A percentile compares a stretch with the other conserved stretches of the same genome.
Conservation (phyloP, 306 rosid genomes). For the Glycine soja region DNA sequence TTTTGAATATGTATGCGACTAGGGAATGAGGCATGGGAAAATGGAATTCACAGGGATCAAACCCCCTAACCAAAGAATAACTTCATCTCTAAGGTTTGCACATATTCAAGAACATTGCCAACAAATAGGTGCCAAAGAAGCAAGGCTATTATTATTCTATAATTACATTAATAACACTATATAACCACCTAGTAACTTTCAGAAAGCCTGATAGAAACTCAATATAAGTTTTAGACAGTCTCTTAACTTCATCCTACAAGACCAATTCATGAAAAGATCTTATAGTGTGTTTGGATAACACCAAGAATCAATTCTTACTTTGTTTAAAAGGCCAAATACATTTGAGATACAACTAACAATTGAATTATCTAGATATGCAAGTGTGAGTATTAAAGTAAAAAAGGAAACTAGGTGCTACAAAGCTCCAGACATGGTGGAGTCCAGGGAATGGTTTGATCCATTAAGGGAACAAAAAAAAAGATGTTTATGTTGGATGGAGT, state of each 20-base stretch:
- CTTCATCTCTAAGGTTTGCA: neutral
- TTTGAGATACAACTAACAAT: neutral
- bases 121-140: neutral
- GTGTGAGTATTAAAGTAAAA: neutral
- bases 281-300: no score
- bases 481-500: neutral
- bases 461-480: neutral
- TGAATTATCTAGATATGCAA: neutral
- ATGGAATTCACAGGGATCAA: neutral
- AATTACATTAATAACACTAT: neutral
- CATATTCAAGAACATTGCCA: neutral
- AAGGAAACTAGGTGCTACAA: neutral
- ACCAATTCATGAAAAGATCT: neutral
- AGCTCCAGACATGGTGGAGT: neutral
- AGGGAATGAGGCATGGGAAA: neutral
- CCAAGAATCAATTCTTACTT: no score
- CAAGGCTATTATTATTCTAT: neutral
- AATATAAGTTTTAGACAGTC: constrained; percentile 5
- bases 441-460: neutral
- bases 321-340: neutral
- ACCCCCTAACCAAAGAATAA: constrained; percentile 3
- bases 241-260: neutral
- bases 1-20: neutral
- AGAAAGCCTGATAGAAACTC: neutral
- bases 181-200: neutral